These are phyloP conservation scores for Scenedesmus sp. DNA, from an alignment of 163 green algal genomes.

Conservation along the genomic window DNA sequence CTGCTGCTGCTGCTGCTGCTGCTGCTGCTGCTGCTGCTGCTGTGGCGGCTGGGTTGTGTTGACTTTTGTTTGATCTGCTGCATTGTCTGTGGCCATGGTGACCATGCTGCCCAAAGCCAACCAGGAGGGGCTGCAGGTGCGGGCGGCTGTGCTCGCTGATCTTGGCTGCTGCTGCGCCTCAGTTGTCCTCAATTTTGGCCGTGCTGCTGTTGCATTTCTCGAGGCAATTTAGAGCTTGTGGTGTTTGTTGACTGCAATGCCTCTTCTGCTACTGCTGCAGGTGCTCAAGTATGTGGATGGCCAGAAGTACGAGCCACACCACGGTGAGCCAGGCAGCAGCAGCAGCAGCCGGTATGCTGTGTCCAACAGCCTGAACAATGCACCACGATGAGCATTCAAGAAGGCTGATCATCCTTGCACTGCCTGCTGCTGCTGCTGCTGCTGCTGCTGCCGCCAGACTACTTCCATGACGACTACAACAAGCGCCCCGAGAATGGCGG, in stretches of 20 bases:
- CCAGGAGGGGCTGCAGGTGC: conserved; percentile 71
- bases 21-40: too few relatives aligned
- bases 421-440: neutral
- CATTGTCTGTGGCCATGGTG: neutral
- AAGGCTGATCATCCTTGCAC: neutral
- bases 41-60: too few relatives aligned
- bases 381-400: neutral
- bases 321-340: conserved; percentile 45
- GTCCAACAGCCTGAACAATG: neutral
- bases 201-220: too few relatives aligned
- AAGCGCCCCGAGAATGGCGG: conserved; percentile 74
- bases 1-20: too few relatives aligned
- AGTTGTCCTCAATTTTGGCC: too few relatives aligned
- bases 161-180: too few relatives aligned
- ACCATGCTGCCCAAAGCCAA: conserved; percentile 55
- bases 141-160: too few relatives aligned
- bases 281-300: conserved; percentile 87
- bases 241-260: too few relatives aligned
- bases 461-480: conserved; percentile 90
- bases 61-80: too few relatives aligned
- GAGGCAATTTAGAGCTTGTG: too few relatives aligned
- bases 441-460: conserved; percentile 63
- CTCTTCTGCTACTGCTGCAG: conserved; percentile 45
- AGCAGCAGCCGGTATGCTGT: neutral
- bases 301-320: conserved; percentile 90